phyloP scores from a whole-genome alignment of 345 rosid species.

The Salix udensis region DNA sequence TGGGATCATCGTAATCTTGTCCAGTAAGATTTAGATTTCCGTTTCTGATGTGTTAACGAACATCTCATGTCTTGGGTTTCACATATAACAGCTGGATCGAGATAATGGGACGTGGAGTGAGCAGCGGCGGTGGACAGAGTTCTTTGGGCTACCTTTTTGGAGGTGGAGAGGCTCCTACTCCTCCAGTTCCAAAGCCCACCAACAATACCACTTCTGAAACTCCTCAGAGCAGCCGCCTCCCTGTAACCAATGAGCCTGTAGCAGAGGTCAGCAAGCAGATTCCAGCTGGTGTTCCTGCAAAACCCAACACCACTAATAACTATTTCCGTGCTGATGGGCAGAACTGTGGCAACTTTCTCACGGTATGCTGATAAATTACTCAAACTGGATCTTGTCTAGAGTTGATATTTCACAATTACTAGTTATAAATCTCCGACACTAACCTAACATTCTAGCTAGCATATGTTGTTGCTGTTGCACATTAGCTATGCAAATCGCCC shows the following conservation, averaged over 20 bases:
- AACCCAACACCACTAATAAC: slow-evolving; percentile 49
- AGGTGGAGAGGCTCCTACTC: slow-evolving; percentile 57
- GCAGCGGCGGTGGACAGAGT: slow-evolving; percentile 87
- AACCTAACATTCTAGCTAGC: too few relatives aligned
- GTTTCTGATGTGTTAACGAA: background rate
- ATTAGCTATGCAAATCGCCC: too few relatives aligned
- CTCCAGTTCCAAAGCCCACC: slow-evolving; percentile 3
- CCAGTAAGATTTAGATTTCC: background rate
- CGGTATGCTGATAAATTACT: slow-evolving; percentile 26
- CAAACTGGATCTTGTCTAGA: too few relatives aligned
- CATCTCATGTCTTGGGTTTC: too few relatives aligned
- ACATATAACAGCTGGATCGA: background rate
- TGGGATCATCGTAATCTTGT: background rate
- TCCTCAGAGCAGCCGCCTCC: slow-evolving; percentile 26
- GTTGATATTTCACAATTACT: too few relatives aligned
- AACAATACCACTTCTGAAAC: slow-evolving; percentile 21
- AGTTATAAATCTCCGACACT: too few relatives aligned
- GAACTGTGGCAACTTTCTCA: slow-evolving; percentile 74
- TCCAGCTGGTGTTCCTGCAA: slow-evolving; percentile 57
- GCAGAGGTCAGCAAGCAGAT: slow-evolving; percentile 37
- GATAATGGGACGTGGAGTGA: slow-evolving; percentile 78
- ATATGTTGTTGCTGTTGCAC: too few relatives aligned
- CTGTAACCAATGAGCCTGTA: slow-evolving; percentile 20
- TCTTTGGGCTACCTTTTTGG: slow-evolving; percentile 82
- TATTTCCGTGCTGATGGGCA: slow-evolving; percentile 69